phyloP scores from a whole-genome alignment of 2,329 filamentous ascomycete species.

The Neofusicoccum sp. region DNA sequence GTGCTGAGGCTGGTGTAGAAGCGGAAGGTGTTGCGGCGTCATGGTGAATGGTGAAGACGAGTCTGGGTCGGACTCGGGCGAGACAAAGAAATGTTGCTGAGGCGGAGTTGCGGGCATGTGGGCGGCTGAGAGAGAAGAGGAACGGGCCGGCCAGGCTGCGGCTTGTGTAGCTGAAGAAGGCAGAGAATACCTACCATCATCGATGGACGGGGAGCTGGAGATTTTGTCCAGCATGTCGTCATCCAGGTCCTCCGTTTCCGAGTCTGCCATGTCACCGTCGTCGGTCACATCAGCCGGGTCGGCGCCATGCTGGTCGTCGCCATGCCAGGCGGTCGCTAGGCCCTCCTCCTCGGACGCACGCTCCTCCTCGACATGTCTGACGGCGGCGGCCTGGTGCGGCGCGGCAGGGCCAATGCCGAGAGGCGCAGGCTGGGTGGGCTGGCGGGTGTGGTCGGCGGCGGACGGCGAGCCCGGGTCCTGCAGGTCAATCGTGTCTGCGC shows the following conservation, averaged over 20 bases:
- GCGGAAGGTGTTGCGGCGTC: constrained; percentile 45
- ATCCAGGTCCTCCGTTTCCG: constrained; percentile 65
- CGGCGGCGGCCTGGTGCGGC: constrained; percentile 80
- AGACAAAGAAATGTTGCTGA: constrained; percentile 20
- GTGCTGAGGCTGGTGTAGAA: constrained; percentile 24
- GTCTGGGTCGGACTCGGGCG: constrained; percentile 28
- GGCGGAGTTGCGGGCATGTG: constrained; percentile 23
- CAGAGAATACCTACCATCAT: constrained; percentile 84
- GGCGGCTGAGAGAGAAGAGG: constrained; percentile 43
- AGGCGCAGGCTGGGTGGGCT: constrained; percentile 51
- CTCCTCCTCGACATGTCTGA: constrained; percentile 78
- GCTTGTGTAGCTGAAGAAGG: constrained; percentile 23
- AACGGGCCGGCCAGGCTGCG: constrained; percentile 40
- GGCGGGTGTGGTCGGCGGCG: constrained; percentile 73
- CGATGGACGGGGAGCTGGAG: constrained; percentile 96
- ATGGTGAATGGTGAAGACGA: constrained; percentile 46
- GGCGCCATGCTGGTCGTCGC: constrained; percentile 52
- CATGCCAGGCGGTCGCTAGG: constrained; percentile 45
- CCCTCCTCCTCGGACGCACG: constrained; percentile 67
- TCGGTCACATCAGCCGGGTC: constrained; percentile 45
- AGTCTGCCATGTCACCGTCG: constrained; percentile 60
- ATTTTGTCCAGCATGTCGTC: constrained; percentile 99
- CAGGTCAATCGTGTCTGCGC: constrained; percentile 86
- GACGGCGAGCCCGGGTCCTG: constrained; percentile 81
- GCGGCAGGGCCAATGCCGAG: constrained; percentile 59